Percentiles rank a stretch among this genome's conserved stretches.
Conservation (phyloP, 306 rosid genomes). For the Acacia acuminata region DNA sequence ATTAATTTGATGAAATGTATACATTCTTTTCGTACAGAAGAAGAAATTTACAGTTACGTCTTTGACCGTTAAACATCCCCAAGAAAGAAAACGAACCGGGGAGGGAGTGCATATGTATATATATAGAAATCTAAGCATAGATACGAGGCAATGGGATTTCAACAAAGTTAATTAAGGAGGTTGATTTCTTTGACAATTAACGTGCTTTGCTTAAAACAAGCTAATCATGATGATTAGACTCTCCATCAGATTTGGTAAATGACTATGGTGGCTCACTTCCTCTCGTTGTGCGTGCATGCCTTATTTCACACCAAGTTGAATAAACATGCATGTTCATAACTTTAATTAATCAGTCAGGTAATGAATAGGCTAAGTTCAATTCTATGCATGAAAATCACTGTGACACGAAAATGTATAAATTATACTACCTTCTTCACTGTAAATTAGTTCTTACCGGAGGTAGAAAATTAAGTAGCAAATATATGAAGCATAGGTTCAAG, state of each 20-base stretch:
- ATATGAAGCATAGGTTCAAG: not conserved
- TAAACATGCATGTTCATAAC: not conserved
- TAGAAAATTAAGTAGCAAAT: not conserved
- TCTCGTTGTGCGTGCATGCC: not conserved
- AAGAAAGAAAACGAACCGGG: not conserved
- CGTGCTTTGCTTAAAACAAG: not conserved
- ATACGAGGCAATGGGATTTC: not conserved
- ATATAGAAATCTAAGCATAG: not conserved
- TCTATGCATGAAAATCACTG: no score
- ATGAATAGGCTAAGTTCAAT: not conserved
- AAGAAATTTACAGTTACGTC: not conserved
- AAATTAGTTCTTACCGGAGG: no score
- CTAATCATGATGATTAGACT: constrained; percentile 8
- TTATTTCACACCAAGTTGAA: not conserved
- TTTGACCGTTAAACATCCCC: not conserved
- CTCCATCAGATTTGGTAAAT: not conserved
- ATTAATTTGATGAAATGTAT: not conserved
- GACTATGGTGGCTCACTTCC: not conserved
- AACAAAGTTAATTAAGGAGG: not conserved
- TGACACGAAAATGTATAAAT: no score
- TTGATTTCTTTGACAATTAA: constrained; percentile 26
- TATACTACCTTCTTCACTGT: no score
- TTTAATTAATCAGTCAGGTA: not conserved
- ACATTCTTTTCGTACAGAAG: not conserved
- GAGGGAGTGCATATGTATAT: no score